These are phyloP conservation scores for Ophiosphaerella herpotricha DNA, from an alignment of 2,329 filamentous ascomycete genomes.

Conservation along the genomic window DNA sequence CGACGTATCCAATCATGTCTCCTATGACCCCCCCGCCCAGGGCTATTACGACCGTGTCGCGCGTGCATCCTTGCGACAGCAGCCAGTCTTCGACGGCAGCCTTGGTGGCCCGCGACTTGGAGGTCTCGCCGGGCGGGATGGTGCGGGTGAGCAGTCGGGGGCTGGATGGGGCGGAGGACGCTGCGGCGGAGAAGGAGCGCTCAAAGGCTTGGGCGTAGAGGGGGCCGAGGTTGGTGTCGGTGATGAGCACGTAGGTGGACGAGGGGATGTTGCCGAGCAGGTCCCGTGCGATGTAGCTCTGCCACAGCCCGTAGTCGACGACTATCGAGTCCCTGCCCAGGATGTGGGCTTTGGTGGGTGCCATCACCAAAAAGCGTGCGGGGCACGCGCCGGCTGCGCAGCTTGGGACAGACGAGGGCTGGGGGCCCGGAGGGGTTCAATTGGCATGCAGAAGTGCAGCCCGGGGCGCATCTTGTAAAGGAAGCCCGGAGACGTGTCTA, in stretches of 20 bases:
- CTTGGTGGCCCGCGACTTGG: conserved; percentile 91
- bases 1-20: conserved; percentile 96
- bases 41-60: conserved; percentile 93
- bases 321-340: conserved; percentile 89
- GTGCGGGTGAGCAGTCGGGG: conserved; percentile 84
- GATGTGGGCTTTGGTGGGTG: conserved; percentile 69
- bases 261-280: conserved; percentile 76
- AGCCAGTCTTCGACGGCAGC: conserved; percentile 98
- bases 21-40: conserved; percentile 96
- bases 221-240: conserved; percentile 86
- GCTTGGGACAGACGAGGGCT: neutral
- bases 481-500: conserved; percentile 2
- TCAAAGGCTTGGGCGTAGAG: conserved; percentile 82
- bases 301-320: conserved; percentile 90
- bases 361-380: conserved; percentile 23
- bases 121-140: conserved; percentile 89
- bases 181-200: conserved; percentile 62
- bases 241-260: conserved; percentile 94
- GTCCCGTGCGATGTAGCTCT: conserved; percentile 78
- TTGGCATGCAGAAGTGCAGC: neutral
- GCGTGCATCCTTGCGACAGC: conserved; percentile 85
- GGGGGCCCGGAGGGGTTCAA: conserved; percentile 1
- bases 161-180: conserved; percentile 49
- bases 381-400: conserved; percentile 10
- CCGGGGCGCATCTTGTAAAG: conserved; percentile 7